phyloP scores from a whole-genome alignment of 2,329 filamentous ascomycete species.

The Dothidotthia symphoricarpi region DNA sequence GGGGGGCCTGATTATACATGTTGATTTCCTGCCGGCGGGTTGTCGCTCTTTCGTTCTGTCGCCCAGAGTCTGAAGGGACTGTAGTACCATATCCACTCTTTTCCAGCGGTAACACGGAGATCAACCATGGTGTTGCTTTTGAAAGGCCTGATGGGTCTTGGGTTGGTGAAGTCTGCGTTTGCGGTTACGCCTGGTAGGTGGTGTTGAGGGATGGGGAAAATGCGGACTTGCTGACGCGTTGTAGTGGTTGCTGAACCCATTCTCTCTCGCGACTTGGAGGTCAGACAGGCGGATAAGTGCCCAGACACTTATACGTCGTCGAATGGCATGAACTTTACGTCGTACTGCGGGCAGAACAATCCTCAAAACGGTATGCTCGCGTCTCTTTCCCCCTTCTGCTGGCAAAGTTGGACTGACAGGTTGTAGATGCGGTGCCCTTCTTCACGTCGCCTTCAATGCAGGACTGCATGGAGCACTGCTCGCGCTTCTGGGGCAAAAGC shows the following conservation, averaged over 20 bases:
- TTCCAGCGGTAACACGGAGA: no score
- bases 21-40: no score
- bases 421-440: constrained; percentile 17
- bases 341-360: constrained; percentile 32
- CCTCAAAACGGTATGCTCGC: constrained; percentile 28
- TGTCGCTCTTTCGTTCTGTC: no score
- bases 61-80: no score
- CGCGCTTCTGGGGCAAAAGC: constrained; percentile 28
- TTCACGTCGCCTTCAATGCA: constrained; percentile 19
- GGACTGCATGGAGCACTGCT: constrained; percentile 35
- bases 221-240: constrained; percentile 7
- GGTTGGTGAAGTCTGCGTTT: constrained; percentile 21
- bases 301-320: constrained; percentile 20
- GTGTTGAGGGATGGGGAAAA: background rate
- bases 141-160: constrained; percentile 18
- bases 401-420: constrained; percentile 9
- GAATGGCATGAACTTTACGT: constrained; percentile 35
- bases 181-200: constrained; percentile 28
- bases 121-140: background rate
- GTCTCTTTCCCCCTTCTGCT: background rate
- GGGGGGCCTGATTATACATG: no score
- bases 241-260: constrained; percentile 19
- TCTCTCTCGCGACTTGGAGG: constrained; percentile 10
- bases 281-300: constrained; percentile 20
- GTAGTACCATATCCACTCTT: no score